Evolutionary conservation across 2,329 filamentous ascomycete species (phyloP), one percentile per base, ranked within the genome.

Genomic region (Blastomyces gilchristii): DNA sequence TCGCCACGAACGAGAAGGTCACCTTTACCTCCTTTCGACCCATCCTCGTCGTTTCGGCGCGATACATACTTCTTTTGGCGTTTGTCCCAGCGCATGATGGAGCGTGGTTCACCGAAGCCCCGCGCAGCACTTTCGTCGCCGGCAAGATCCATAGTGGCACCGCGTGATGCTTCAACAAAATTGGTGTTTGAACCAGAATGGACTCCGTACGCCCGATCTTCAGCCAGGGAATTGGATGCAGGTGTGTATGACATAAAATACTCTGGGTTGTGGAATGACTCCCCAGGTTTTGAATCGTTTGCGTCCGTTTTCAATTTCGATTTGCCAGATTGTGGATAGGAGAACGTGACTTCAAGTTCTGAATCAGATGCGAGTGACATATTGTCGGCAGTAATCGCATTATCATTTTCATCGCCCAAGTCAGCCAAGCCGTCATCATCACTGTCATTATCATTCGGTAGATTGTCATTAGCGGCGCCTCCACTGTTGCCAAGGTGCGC

Each of bases 201-300:
- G 22, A 99, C 91, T 67, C 92, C 91, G 77, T 99, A 99, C 14
- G 87, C 94, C 62, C 90, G 88, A 73, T 97, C 91, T 77, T 97
- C 93, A 61, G 88, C 90, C 4, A 88, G 81, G 74, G 93, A 94
- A 69, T 85, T 83, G 52, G 86, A 86, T 65, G 89, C 87, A 0
- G 94, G 94, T 1, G 86, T 90, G 81, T 99, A 99, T 11, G 90
- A 89, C 91, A 99, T 97, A 85, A 95, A 99, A 69, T 94, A 85
- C 54, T 97, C 92, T 0, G 87, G 83, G 73, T 97, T 92, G 72
- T 90, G 86, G 82, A 86, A 96, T 56, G 86, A 83, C 18, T 62
- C 49, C 34, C 62, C 50, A 28, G 28, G 61, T 31, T 22, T 63
- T 50, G 72, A 63, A 59, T 65, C 63, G 66, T 73, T 62, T 22